Evolutionary conservation across 1,284 basidiomycete species (phyloP), one percentile per base, ranked within the genome.

Genomic region (Austroboletus novae-zelandiae): DNA sequence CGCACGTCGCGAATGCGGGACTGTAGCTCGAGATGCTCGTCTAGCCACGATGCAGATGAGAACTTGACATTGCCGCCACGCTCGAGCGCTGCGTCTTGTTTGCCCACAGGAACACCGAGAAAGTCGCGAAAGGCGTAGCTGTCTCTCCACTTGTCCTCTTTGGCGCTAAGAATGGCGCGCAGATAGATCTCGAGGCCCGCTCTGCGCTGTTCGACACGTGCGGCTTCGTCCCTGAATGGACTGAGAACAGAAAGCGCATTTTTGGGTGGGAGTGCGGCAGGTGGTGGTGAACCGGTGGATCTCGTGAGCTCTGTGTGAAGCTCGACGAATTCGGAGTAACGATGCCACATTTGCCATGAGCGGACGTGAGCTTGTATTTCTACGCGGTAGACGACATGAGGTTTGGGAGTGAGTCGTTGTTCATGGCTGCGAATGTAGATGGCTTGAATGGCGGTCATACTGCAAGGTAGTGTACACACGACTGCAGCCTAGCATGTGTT

Each of bases 261-360:
- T 71, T 96, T 96, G 4, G 89, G 84, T 20, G 94, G 94, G 23
- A 97, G 79, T 13, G 79, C 61, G 13, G 74, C 78, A 17, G 94
- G 94, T 13, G 93, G 90, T 23, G 84, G 71, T 25, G 83, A 78
- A 31, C 84, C 83, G 11, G 80, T 80, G 9, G 83, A 78, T 61
- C 88, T 86, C 20, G 79, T 79, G 57, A 98, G 82, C 61, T 93
- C 89, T 34, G 80, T 80, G 69, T 97, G 80, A 20, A 98, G 83
- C 56, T 91, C 85, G 59, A 82, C 82, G 72, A 98, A 98, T 68
- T 97, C 94, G 39, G 91, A 95, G 73, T 97, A 98, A 48, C 95
- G 89, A 52, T 89, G 79, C 80, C 89, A 91, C 74, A 97, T 91
- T 40, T 88, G 83, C 94, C 94, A 98, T 65, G 91, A 87, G 55